Percentiles rank a stretch among this genome's conserved stretches.
Conservation (phyloP, 306 rosid genomes). For the Arachis hypogaea region DNA sequence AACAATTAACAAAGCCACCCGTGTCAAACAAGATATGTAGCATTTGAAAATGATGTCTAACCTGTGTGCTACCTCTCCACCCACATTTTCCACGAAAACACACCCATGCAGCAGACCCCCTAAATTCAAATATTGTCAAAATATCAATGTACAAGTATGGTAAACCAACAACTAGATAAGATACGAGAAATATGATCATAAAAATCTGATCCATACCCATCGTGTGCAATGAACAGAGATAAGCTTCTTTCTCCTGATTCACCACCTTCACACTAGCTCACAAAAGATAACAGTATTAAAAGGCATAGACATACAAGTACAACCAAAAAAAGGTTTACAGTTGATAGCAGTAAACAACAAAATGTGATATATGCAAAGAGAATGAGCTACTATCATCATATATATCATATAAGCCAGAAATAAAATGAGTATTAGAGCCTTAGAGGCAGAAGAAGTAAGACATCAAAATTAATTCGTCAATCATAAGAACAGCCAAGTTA, state of each 20-base stretch:
- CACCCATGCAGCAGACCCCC: slow-evolving; percentile 73
- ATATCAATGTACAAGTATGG: slow-evolving; percentile 25
- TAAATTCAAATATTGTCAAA: slow-evolving; percentile 40
- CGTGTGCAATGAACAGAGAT: slow-evolving; percentile 59
- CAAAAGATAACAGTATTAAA: slow-evolving; percentile 34
- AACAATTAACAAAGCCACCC: slow-evolving; percentile 29
- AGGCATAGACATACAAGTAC: neutral
- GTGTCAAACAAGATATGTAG: slow-evolving; percentile 5
- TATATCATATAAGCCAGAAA: neutral
- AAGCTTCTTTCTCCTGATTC: slow-evolving; percentile 62
- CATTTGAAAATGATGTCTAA: slow-evolving; percentile 43
- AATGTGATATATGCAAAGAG: slow-evolving; percentile 17
- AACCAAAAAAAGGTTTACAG: slow-evolving; percentile 5
- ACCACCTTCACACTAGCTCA: slow-evolving; percentile 81
- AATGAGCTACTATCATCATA: slow-evolving; percentile 17
- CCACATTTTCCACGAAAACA: slow-evolving; percentile 91
- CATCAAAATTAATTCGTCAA: neutral
- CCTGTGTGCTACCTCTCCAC: slow-evolving; percentile 81
- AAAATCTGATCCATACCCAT: slow-evolving; percentile 60
- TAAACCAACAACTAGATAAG: slow-evolving; percentile 15
- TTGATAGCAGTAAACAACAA: neutral
- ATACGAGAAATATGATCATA: neutral
- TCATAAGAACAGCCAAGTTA: slow-evolving; percentile 14
- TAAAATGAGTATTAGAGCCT: slow-evolving; percentile 2
- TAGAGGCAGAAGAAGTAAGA: neutral